Evolutionary conservation across 73 alveolate genomes (phyloP), one percentile per base, ranked within the genome.

Genomic region (Paramecium sexaurelia): DNA sequence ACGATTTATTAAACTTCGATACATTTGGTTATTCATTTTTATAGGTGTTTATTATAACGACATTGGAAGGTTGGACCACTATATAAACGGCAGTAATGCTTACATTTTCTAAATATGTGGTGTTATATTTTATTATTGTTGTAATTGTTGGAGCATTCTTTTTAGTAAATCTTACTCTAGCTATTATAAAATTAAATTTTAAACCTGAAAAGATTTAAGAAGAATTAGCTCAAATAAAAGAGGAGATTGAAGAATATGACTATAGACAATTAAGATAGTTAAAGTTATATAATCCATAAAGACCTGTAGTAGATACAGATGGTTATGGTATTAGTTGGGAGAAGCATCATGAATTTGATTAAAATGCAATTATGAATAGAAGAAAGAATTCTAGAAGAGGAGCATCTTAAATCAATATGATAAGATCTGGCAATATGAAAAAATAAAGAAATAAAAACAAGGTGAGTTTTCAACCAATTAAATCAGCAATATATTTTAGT

Each of bases 101-200:
- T 47, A 93, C 97, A 0, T 96, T 92, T 55, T 84, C 89, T 4
- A 0, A 36, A 20, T 51, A 85, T 51, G 75, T 93, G 27, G 92
- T 96, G 66, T 75, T 91, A 4, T 97, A 92, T 83, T 97, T 97
- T 90, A 93, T 93, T 61, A 87, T 96, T 3, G 92, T 97, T 27
- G 97, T 97, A 10, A 90, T 97, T 84, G 93, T 97, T 87, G 99
- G 99, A 1, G 97, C 98, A 0, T 97, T 96, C 94, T 96, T 97
- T 91, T 93, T 97, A 27, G 89, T 97, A 6, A 97, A 97, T 88
- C 90, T 97, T 37, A 97, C 98, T 20, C 92, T 97, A 36, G 99
- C 99, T 57, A 98, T 97, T 86, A 97, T 98, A 13, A 97, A 97
- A 68, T 85, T 98, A 7, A 97, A 96, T 69, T 97, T 96, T 83